Base-by-base conservation (phyloP, 176 grass and related monocot genomes). In the Poa pratensis region DNA sequence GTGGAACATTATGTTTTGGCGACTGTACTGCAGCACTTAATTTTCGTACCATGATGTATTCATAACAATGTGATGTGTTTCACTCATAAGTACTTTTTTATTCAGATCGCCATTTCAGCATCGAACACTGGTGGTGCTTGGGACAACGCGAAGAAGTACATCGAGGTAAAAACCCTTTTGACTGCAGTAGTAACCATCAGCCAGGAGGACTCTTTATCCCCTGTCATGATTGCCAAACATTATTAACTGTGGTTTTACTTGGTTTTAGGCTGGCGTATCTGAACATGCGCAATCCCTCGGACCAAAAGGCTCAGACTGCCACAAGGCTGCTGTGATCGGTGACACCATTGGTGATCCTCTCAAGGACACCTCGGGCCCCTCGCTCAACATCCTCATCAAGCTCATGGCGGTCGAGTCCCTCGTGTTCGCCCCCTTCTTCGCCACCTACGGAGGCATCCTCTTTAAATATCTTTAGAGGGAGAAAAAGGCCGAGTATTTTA, bases 141-240 rank as follows among this genome's bases (percentile, higher is more conserved):
- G 94, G 94, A 97, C 85, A 94, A 94, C 11, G 95, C 95, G 0
- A 97, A 97, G 88, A 97, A 97, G 64, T 97, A 97, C 79, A 97
- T 97, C 1, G 95, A 97, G 95, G 95, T 94, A 92, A 83, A 42
- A 69, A 63, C 18, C 51, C 46, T 81, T 59, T 51, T 34, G 17
- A 46, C 42, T 39, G 19, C 23, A 64, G 24, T 49, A 70, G 6
- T 35, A 59, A 19, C 5, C 67, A 2, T 13, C 5, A 7, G n/a
- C 8, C 10, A 40, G 27, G 9, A 80, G 14, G 9, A 43, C 7
- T 43, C 42, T 80, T 85, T 83, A 2, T 12, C 40, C 40, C 40
- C 40, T 6, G 6, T 6, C 14, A 52, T 48, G 17, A 61, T 66
- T 75, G 5, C 15, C 5, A 10, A 45, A 61, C 24, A 53, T 66